Percentiles rank a stretch among this genome's conserved stretches.
Evolutionary conservation across 768 basidiomycete species (phyloP).

Genomic region (Tephrocybe sp.): DNA sequence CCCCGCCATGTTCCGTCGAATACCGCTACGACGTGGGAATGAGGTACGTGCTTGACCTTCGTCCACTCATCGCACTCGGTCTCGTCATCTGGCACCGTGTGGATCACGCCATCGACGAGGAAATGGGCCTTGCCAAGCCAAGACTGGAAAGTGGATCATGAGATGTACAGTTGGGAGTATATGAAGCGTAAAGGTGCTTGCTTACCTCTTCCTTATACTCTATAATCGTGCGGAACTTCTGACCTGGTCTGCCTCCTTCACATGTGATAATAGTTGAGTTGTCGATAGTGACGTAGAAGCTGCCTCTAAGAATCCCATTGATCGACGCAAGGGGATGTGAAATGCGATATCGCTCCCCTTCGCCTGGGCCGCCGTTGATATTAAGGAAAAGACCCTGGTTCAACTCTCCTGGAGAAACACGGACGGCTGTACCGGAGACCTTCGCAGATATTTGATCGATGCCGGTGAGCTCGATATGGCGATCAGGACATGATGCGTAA

Average conservation of each 20-base stretch:
- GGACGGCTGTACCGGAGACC: constrained; percentile 83
- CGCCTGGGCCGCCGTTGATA: constrained; percentile 69
- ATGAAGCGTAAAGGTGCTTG: neutral
- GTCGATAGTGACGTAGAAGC: constrained; percentile 85
- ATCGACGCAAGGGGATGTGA: constrained; percentile 88
- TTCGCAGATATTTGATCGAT: constrained; percentile 94
- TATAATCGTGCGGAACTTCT: constrained; percentile 75
- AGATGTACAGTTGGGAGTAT: constrained; percentile 6
- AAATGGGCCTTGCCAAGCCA: constrained; percentile 91
- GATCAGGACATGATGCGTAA: constrained; percentile 72
- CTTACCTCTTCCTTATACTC: constrained; percentile 96
- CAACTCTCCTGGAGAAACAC: constrained; percentile 75
- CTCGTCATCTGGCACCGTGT: constrained; percentile 69
- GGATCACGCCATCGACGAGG: constrained; percentile 85
- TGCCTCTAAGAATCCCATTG: constrained; percentile 89
- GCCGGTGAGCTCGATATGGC: constrained; percentile 69
- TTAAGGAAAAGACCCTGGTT: constrained; percentile 90
- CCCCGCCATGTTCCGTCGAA: constrained; percentile 91
- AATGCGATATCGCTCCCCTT: constrained; percentile 82
- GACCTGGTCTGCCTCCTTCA: constrained; percentile 57
- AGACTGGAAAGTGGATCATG: constrained; percentile 40
- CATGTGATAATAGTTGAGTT: constrained; percentile 84
- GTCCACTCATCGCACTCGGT: constrained; percentile 70
- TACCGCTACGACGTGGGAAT: constrained; percentile 68
- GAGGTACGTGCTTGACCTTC: constrained; percentile 88